A percentile compares a stretch with the other conserved stretches of the same genome.
Conservation (phyloP, 345 rosid species). For the Lumnitzera racemosa region DNA sequence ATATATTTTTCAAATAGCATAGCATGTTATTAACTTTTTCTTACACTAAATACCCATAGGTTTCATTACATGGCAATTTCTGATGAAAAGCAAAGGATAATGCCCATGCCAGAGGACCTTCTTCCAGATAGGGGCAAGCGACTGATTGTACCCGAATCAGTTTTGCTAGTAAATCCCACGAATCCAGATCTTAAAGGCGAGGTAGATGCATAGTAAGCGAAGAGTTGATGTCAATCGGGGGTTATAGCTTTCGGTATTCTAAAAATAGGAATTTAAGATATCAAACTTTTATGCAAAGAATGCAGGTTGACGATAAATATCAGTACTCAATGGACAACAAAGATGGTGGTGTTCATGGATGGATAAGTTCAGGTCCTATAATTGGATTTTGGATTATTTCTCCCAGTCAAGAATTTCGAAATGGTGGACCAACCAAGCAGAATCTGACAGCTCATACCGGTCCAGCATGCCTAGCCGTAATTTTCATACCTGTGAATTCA, state of each 20-base stretch:
- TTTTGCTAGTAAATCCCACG: conserved; percentile 23
- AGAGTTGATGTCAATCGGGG: neutral
- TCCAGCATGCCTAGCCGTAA: conserved; percentile 33
- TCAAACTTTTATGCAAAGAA: neutral
- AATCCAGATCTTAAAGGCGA: conserved; percentile 36
- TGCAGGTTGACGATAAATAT: conserved; percentile 41
- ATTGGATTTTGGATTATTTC: conserved; percentile 33
- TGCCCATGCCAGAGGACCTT: conserved; percentile 36
- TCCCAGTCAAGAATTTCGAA: conserved; percentile 31
- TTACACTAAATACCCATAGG: conserved; percentile 4
- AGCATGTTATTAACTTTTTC: no score
- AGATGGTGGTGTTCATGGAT: conserved; percentile 37
- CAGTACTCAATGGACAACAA: conserved; percentile 32
- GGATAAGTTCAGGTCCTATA: conserved; percentile 28
- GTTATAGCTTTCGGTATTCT: no score
- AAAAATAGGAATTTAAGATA: no score
- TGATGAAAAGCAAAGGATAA: conserved; percentile 30
- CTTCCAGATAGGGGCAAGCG: conserved; percentile 25
- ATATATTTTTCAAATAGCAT: neutral
- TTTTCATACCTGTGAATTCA: neutral
- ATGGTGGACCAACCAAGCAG: conserved; percentile 37
- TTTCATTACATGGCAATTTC: conserved; percentile 40
- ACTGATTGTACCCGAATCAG: conserved; percentile 27
- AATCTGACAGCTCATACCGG: conserved; percentile 30
- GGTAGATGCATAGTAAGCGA: conserved; percentile 9